Evolutionary conservation across 306 rosid genomes (phyloP), one percentile per base, ranked within the genome.

Genomic region (Coriaria nepalensis): DNA sequence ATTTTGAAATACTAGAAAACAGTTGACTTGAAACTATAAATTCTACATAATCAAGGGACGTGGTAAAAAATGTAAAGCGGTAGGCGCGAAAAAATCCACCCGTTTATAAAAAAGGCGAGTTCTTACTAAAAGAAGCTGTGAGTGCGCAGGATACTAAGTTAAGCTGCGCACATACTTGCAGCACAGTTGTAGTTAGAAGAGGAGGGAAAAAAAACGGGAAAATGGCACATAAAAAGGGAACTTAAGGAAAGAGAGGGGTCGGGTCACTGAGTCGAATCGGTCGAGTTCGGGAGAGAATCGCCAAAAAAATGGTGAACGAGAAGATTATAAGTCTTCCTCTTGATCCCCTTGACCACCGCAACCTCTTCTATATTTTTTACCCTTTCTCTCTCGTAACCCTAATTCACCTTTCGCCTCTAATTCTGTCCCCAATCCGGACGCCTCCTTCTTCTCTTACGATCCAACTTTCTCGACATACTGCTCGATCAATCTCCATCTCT

Each of bases 291-390:
- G 20, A 74, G 71, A 77, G 82, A 61, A 73, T 79, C 76, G 69
- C 78, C 78, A 58, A 71, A 67, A 76, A 79, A 59, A 76, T 75
- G 87, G 87, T 73, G 83, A 73, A 69, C 75, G 40, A 64, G 78
- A 51, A 53, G 76, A 65, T 61, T 67, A 73, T 70, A 76, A 69
- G 63, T 35, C 64, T 50, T 63, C 62, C 55, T 59, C 76, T 74
- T 38, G 72, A 57, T 52, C 60, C 54, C 78, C 68, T 7, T 61
- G 63, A 41, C 61, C 68, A 40, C 63, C 65, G 36, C 61, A 12
- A 35, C 52, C 14, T 33, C 61, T 37, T 36, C 46, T 35, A 13
- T 20, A 20, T 20, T 20, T 20, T 20, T 1, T 20, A 13, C 71
- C 50, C 43, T 57, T 65, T 62, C 63, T 60, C 68, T 20, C 29